These are phyloP conservation scores for Rhododendron ferrugineum DNA, from an alignment of 148 eudicot genomes.

Conservation along the genomic window DNA sequence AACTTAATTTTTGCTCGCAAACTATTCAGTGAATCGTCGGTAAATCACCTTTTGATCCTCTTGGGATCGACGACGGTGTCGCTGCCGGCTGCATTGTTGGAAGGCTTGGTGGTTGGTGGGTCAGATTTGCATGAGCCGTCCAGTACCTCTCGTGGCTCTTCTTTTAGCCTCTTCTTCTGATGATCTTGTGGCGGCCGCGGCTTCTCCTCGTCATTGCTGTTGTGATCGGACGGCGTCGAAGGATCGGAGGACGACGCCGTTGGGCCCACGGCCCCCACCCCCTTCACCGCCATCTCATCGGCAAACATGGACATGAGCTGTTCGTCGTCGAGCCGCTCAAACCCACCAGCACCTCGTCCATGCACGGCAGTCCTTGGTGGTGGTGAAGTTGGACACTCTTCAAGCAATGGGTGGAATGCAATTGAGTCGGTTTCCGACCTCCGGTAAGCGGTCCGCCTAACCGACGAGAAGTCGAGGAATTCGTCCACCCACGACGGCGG, in stretches of 20 bases:
- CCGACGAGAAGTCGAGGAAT: slow-evolving; percentile 79
- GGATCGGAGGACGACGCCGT: no score
- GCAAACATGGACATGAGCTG: slow-evolving; percentile 79
- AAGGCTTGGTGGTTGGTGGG: not conserved
- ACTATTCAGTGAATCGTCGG: not conserved
- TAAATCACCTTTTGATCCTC: slow-evolving; percentile 73
- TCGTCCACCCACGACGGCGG: slow-evolving; percentile 69
- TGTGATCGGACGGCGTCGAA: slow-evolving; percentile 46
- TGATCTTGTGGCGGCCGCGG: not conserved
- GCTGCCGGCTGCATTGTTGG: slow-evolving; percentile 13
- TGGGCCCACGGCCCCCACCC: slow-evolving; percentile 7
- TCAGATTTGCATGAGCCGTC: slow-evolving; percentile 38
- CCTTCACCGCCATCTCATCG: slow-evolving; percentile 34
- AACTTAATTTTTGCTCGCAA: not conserved
- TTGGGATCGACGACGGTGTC: slow-evolving; percentile 58
- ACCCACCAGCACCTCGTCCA: slow-evolving; percentile 24
- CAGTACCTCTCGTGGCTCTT: slow-evolving; percentile 67
- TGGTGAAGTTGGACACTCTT: slow-evolving; percentile 23
- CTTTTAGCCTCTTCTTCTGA: slow-evolving; percentile 26
- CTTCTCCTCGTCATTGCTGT: slow-evolving; percentile 23
- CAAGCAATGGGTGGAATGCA: slow-evolving; percentile 54
- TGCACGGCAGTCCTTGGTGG: slow-evolving; percentile 12
- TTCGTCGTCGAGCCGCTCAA: slow-evolving; percentile 69
- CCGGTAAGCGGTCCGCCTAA: slow-evolving; percentile 53
- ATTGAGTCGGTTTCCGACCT: slow-evolving; percentile 78